A percentile compares a stretch with the other conserved stretches of the same genome.
Evolutionary conservation across 805 yeast species (phyloP).

Genomic region (Lipomyces sp.): DNA sequence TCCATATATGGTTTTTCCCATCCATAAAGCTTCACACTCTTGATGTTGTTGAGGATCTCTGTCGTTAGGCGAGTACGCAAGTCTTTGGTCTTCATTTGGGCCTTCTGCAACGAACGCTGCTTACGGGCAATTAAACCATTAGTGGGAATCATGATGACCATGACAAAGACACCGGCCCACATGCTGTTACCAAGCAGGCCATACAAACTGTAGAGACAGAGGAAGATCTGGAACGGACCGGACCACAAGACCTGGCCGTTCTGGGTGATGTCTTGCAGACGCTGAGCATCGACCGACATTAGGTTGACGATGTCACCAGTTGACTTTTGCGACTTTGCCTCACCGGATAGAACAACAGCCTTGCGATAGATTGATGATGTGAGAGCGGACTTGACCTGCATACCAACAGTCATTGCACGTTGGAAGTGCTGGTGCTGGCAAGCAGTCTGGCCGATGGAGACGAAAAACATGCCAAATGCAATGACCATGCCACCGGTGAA

Average conservation of each 20-base stretch:
- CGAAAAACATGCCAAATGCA: conserved; percentile 64
- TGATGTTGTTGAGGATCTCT: conserved; percentile 88
- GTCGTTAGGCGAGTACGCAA: conserved; percentile 86
- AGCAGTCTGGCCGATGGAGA: conserved; percentile 64
- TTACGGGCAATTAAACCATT: conserved; percentile 69
- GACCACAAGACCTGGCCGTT: conserved; percentile 85
- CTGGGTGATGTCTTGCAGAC: conserved; percentile 70
- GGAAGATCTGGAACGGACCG: conserved; percentile 85
- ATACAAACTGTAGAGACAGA: conserved; percentile 78
- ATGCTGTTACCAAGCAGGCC: conserved; percentile 74
- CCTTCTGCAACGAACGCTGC: conserved; percentile 74
- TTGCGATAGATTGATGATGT: conserved; percentile 73
- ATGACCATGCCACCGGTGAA: conserved; percentile 65
- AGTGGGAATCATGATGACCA: conserved; percentile 81
- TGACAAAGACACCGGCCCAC: conserved; percentile 92
- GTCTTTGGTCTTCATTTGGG: conserved; percentile 92
- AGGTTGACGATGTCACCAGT: conserved; percentile 82
- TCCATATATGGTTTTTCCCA: conserved; percentile 90
- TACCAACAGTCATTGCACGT: conserved; percentile 58
- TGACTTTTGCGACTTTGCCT: conserved; percentile 61
- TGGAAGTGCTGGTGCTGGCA: conserved; percentile 70
- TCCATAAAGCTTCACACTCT: conserved; percentile 88
- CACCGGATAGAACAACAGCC: conserved; percentile 68
- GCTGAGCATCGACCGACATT: conserved; percentile 72
- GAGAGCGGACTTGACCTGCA: conserved; percentile 67